These are phyloP conservation scores for Pseudophaeomoniella oleicola DNA, from an alignment of 2,329 filamentous ascomycete species.

Conservation along the genomic window DNA sequence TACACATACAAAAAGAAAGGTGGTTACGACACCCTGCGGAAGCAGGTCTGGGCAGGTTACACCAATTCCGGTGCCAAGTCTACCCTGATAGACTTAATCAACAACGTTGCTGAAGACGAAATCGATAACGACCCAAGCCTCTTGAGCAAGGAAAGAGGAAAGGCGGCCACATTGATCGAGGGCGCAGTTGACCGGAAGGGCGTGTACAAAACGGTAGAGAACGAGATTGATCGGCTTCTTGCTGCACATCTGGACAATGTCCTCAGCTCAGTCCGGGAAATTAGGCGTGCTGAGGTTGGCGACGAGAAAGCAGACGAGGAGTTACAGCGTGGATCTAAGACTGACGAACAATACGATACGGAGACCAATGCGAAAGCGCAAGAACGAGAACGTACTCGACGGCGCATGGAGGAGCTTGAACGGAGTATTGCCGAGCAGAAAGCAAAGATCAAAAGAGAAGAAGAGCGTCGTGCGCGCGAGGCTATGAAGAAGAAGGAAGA, in stretches of 20 bases:
- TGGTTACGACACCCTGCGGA: conserved; percentile 47
- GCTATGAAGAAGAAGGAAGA: conserved; percentile 26
- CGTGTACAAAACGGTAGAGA: conserved; percentile 44
- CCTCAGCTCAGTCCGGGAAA: conserved; percentile 39
- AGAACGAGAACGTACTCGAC: conserved; percentile 29
- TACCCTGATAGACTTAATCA: conserved; percentile 35
- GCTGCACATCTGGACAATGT: conserved; percentile 39
- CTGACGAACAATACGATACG: conserved; percentile 43
- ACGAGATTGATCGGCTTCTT: conserved; percentile 38
- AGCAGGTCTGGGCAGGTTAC: conserved; percentile 45
- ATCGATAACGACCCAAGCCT: conserved; percentile 48
- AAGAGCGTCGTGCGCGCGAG: conserved; percentile 22
- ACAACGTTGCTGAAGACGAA: conserved; percentile 42
- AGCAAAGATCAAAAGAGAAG: conserved; percentile 26
- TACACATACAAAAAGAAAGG: conserved; percentile 54
- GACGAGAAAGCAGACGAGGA: conserved; percentile 38
- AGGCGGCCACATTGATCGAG: conserved; percentile 48
- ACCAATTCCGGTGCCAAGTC: conserved; percentile 37
- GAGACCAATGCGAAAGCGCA: conserved; percentile 37
- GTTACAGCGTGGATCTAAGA: conserved; percentile 39
- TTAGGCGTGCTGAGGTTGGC: conserved; percentile 44
- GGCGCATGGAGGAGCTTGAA: conserved; percentile 32
- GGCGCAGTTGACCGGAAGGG: conserved; percentile 49
- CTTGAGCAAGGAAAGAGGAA: conserved; percentile 44
- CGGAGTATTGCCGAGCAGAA: conserved; percentile 35